Conservation (phyloP, 1,139 yeast species). For the Geotrichum cucujoidarum region DNA sequence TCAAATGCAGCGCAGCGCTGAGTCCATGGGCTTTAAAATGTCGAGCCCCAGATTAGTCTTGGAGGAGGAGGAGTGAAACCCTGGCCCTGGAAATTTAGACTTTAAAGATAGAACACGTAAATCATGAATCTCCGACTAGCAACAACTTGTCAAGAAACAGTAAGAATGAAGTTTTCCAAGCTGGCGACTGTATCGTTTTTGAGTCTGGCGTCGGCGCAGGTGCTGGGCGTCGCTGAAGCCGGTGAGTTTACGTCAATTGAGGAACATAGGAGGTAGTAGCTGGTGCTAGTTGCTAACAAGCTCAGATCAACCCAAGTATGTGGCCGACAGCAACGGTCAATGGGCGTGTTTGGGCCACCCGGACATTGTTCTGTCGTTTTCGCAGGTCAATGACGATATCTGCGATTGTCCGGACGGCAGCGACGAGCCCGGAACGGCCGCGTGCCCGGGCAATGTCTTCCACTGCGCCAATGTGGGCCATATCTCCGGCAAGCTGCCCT, state of each 20-base stretch:
- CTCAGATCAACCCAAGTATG: slow-evolving; percentile 45
- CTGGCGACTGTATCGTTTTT: slow-evolving; percentile 10
- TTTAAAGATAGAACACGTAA: slow-evolving; percentile 15
- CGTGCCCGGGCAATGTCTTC: slow-evolving; percentile 57
- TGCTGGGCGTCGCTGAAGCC: slow-evolving; percentile 15
- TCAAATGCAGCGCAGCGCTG: slow-evolving; percentile 13
- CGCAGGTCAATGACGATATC: slow-evolving; percentile 76
- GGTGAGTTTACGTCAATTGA: no score
- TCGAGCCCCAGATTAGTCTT: no score
- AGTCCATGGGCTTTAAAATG: slow-evolving; percentile 14
- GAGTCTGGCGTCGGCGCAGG: slow-evolving; percentile 8
- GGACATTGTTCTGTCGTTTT: slow-evolving; percentile 51
- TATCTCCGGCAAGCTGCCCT: slow-evolving; percentile 44
- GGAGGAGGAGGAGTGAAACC: no score
- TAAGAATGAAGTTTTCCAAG: slow-evolving; percentile 9
- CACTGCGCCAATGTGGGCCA: slow-evolving; percentile 79
- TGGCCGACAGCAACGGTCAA: slow-evolving; percentile 45
- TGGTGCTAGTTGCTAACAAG: background rate
- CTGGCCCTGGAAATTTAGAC: background rate
- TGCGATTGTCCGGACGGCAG: slow-evolving; percentile 98
- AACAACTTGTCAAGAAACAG: background rate
- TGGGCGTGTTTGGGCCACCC: slow-evolving; percentile 74
- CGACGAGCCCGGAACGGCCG: slow-evolving; percentile 94
- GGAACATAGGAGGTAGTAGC: no score
- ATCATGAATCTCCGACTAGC: background rate